Evolutionary conservation across 176 grass and related monocot species (phyloP), one percentile per base, ranked within the genome.

Genomic region (Thinopyrum elongatum): DNA sequence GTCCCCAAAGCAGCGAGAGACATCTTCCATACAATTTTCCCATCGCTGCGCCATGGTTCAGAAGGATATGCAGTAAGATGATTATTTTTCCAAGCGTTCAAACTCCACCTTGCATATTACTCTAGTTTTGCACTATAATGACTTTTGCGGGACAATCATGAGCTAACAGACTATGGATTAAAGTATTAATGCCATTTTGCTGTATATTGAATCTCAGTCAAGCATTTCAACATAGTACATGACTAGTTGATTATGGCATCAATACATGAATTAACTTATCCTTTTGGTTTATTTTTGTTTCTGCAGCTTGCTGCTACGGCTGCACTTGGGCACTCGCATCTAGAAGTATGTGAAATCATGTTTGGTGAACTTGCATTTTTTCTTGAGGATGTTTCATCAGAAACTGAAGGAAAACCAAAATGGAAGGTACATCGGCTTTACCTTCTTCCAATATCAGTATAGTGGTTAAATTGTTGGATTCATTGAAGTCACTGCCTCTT

Each of bases 331-430:
- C 96, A 98, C 79, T 89, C 97, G 62, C 94, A 95, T 89, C 67
- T 98, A 35, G 94, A 98, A 92, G 86, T 91, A 79, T 95, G 92
- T 22, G 97, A 98, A 92, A 83, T 75, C 80, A 98, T 98, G 97
- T 91, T 98, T 90, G 86, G 87, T 85, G 97, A 98, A 76, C 92
- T 98, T 73, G 84, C 92, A 84, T 82, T 72, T 71, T 98, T 95
- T 80, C 80, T 98, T 80, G 97, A 98, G 60, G 97, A 98, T 58
- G 75, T 94, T 69, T 98, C 93, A 79, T 98, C 88, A 66, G 97
- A 98, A 91, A 89, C 92, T 38, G 97, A 98, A 85, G 71, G 88
- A 84, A 98, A 98, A 89, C 68, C 93, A 76, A 98, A 98, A 87
- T 98, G 97, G 97, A 98, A 98, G 97, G 97, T 98, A 92, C 68